Base-by-base conservation (phyloP, 306 rosid genomes). In the Corylus heterophylla region DNA sequence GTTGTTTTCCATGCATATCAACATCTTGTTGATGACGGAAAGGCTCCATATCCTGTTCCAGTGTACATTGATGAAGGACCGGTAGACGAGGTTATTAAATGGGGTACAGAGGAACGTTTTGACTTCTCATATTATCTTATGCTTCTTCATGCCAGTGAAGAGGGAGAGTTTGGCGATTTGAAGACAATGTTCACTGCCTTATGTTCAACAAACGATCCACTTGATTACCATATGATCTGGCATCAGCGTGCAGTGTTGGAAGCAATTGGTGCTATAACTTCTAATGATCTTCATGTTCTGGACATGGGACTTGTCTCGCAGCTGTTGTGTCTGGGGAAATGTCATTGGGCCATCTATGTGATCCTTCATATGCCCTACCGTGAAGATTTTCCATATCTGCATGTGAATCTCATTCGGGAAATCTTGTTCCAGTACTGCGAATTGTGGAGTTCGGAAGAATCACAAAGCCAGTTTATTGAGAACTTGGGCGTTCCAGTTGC, bases 311-410 rank as follows among this genome's bases (percentile, higher is more conserved):
- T 88, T 79, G 92, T 95, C 78, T 90, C 98, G 67, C 98, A 95
- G 85, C 83, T 95, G 62, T 77, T 95, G 84, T 91, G 94, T 85
- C 54, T 90, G 75, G 97, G 97, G 74, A 82, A 92, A 88, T 92
- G 92, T n/a, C 98, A 95, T 70, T 95, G 98, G 98, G 98, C 98
- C 75, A 88, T 95, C 84, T 95, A 95, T 84, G 98, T 95, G 85
- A 90, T 85, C 85, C 98, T 95, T 82, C 98, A 95, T 87, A 78
- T 92, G 91, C 87, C 96, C 45, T 71, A 86, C 56, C 83, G 79
- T 44, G 97, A 92, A 83, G 96, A 93, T 82, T 92, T 81, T 83
- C 98, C 97, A 31, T 89, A 83, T 87, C 92, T 92, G 73, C 98
- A 92, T 69, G 90, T 89, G 62, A 90, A 91, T 84, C 78, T 91